These are phyloP conservation scores for Diplotaxis tenuifolia DNA, from an alignment of 345 rosid genomes.

Conservation along the genomic window DNA sequence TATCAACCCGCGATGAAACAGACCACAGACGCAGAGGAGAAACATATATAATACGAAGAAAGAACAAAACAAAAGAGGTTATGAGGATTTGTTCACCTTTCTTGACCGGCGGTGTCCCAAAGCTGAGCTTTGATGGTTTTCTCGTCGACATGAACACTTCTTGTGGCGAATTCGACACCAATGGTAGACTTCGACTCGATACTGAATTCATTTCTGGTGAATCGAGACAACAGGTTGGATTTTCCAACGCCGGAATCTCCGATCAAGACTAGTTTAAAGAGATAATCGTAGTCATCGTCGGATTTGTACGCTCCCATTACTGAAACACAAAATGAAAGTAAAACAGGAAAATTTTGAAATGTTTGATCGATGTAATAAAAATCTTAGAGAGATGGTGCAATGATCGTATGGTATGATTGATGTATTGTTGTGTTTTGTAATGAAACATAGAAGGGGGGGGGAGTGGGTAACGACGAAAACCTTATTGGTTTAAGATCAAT, in stretches of 20 bases:
- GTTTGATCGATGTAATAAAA: neutral
- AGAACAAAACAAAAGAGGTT: too few relatives aligned
- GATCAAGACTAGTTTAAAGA: slow-evolving; percentile 76
- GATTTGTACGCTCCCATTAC: slow-evolving; percentile 56
- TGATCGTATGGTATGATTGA: slow-evolving; percentile 8
- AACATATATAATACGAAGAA: too few relatives aligned
- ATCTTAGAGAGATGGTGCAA: slow-evolving; percentile 19
- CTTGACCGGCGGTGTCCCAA: slow-evolving; percentile 98
- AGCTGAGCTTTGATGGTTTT: slow-evolving; percentile 89
- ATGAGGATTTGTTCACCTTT: slow-evolving; percentile 48
- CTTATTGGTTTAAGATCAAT: slow-evolving; percentile 24
- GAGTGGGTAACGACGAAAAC: slow-evolving; percentile 41
- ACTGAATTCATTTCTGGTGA: slow-evolving; percentile 83
- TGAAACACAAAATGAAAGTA: neutral
- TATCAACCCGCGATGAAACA: too few relatives aligned
- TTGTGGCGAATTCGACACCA: slow-evolving; percentile 38
- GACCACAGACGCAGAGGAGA: too few relatives aligned
- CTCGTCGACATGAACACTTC: slow-evolving; percentile 68
- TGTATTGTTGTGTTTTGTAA: slow-evolving; percentile 27
- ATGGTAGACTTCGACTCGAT: slow-evolving; percentile 80
- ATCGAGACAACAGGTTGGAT: slow-evolving; percentile 75
- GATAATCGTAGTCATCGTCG: slow-evolving; percentile 71
- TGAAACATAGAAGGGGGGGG: slow-evolving; percentile 22
- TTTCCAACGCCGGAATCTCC: slow-evolving; percentile 96
- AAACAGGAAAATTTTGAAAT: neutral